Evolutionary conservation across 139 green algal species (phyloP).

Genomic region (Pleodorina starrii): DNA sequence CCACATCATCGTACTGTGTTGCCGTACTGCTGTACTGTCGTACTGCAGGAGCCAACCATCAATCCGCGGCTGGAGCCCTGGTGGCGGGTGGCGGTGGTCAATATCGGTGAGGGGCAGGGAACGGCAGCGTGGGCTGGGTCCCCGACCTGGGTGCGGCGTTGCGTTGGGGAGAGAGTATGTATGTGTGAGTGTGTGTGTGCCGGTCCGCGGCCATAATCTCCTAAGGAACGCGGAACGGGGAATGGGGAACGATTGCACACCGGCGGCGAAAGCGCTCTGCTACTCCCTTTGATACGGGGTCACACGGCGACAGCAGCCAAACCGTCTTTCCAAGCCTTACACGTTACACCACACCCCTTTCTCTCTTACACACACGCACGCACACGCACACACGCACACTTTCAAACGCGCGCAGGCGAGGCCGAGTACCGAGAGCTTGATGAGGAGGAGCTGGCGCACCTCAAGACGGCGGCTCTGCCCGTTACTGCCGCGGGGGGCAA

Average conservation of each 20-base stretch:
- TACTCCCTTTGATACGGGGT: too few relatives aligned
- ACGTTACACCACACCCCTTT: neutral
- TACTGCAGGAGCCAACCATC: conserved; percentile 1
- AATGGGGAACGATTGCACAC: neutral
- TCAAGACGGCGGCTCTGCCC: conserved; percentile 63
- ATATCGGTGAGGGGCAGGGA: conserved; percentile 74
- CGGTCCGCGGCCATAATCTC: too few relatives aligned
- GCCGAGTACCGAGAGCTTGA: conserved; percentile 82
- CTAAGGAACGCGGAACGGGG: neutral
- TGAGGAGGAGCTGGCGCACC: conserved; percentile 77
- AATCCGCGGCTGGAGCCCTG: conserved; percentile 75
- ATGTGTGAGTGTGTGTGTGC: too few relatives aligned
- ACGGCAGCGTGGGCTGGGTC: too few relatives aligned
- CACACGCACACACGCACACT: neutral
- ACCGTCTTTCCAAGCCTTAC: neutral
- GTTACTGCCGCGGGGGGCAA: neutral
- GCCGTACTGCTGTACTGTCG: neutral
- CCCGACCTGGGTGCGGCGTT: too few relatives aligned
- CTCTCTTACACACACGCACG: neutral
- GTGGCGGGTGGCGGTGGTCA: conserved; percentile 89
- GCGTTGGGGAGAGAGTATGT: too few relatives aligned
- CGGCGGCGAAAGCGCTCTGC: neutral
- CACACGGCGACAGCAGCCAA: too few relatives aligned
- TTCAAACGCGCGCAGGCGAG: conserved; percentile 70
- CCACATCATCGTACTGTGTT: too few relatives aligned